A percentile compares a stretch with the other conserved stretches of the same genome.
Evolutionary conservation across 257 asterid genomes (phyloP).

Genomic region (Hygrophila difformis): DNA sequence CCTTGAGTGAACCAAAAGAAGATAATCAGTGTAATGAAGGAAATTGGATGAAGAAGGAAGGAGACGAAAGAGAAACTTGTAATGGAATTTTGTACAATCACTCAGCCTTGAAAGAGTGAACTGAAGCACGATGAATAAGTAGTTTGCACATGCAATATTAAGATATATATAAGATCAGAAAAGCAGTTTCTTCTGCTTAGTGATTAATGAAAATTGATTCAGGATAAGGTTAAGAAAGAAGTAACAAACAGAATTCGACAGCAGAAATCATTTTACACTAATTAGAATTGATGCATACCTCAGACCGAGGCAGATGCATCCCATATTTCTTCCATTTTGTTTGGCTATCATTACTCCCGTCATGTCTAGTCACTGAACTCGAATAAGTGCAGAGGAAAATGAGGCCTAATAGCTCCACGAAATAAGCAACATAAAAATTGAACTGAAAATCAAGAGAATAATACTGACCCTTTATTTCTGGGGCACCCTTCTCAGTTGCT

Average conservation of each 20-base stretch:
- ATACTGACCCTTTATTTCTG: slow-evolving; percentile 43
- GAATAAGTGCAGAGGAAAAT: neutral
- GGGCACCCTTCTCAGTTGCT: slow-evolving; percentile 14
- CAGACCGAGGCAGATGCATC: neutral
- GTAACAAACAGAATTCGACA: neutral
- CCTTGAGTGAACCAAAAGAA: slow-evolving; percentile 29
- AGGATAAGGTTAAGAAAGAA: neutral
- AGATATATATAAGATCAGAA: too few species aligned
- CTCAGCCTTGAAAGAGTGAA: too few species aligned
- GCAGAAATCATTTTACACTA: neutral
- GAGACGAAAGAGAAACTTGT: neutral
- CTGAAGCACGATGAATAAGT: too few species aligned
- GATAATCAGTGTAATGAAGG: neutral
- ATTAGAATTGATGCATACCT: neutral
- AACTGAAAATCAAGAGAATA: slow-evolving; percentile 1
- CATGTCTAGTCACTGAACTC: neutral
- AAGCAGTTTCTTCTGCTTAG: too few species aligned
- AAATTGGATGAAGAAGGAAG: neutral
- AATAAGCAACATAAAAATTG: too few species aligned
- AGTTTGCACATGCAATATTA: too few species aligned
- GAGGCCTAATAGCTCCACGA: neutral
- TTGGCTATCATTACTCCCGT: neutral
- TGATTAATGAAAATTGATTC: too few species aligned
- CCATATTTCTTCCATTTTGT: neutral
- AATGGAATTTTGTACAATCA: too few species aligned